Evolutionary conservation across 192 early-diverging fungal species (phyloP).

Genomic region (Umbelopsis sp.): DNA sequence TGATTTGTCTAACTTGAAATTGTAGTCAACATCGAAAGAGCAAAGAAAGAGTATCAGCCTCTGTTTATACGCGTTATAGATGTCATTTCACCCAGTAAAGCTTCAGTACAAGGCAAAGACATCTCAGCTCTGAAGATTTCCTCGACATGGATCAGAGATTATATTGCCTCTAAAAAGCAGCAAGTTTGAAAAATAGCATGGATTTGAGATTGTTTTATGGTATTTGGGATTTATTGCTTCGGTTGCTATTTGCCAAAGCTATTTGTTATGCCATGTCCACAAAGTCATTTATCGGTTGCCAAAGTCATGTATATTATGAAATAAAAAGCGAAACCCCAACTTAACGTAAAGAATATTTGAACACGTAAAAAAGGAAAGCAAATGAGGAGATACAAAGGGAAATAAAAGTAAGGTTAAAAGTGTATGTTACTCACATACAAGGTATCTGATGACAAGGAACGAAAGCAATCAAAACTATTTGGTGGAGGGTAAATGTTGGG

Average conservation of each 20-base stretch:
- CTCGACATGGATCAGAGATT: constrained; percentile 74
- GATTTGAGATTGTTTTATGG: too few species aligned
- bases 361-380: background rate
- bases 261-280: too few species aligned
- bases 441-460: background rate
- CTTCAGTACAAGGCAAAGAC: constrained; percentile 40
- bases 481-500: too few species aligned
- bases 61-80: constrained; percentile 76
- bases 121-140: constrained; percentile 73
- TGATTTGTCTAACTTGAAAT: background rate
- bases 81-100: constrained; percentile 54
- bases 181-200: background rate
- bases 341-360: too few species aligned
- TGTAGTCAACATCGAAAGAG: constrained; percentile 77
- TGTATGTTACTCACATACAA: constrained; percentile 4
- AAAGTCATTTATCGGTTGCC: too few species aligned
- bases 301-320: too few species aligned
- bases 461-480: background rate
- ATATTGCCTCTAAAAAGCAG: constrained; percentile 37
- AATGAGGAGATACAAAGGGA: background rate
- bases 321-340: too few species aligned
- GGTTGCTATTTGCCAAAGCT: too few species aligned
- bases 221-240: too few species aligned
- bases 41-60: constrained; percentile 50
- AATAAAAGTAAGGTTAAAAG: background rate